These are phyloP conservation scores for Yueomyces sinensis DNA, from an alignment of 805 yeast species.

Conservation along the genomic window DNA sequence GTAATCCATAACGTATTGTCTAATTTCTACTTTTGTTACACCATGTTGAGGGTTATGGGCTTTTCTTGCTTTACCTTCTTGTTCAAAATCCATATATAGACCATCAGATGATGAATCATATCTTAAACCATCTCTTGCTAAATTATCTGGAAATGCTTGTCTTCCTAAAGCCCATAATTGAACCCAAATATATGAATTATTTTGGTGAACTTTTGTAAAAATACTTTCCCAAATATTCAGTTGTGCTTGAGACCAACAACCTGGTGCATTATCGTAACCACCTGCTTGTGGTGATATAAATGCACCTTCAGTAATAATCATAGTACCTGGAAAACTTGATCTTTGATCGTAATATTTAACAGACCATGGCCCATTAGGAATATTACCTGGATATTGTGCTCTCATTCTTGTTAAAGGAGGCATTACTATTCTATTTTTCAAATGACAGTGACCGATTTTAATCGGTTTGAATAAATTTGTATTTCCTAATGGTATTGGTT, in stretches of 20 bases:
- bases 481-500: constrained; percentile 12
- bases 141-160: constrained; percentile 27
- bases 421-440: constrained; percentile 27
- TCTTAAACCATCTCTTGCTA: constrained; percentile 25
- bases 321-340: constrained; percentile 40
- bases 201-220: constrained; percentile 34
- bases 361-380: constrained; percentile 30
- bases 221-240: constrained; percentile 35
- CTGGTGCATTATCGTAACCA: constrained; percentile 31
- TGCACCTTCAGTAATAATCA: constrained; percentile 47
- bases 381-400: constrained; percentile 23
- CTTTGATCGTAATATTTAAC: constrained; percentile 41
- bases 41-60: constrained; percentile 20
- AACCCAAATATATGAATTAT: constrained; percentile 29
- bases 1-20: constrained; percentile 28
- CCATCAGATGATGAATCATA: constrained; percentile 29
- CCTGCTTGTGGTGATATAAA: constrained; percentile 29
- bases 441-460: constrained; percentile 25
- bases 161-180: constrained; percentile 41
- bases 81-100: constrained; percentile 22
- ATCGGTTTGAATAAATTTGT: constrained; percentile 14
- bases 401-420: constrained; percentile 33
- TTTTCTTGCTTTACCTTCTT: constrained; percentile 22
- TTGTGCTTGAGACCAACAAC: constrained; percentile 34
- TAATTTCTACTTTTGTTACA: constrained; percentile 23